Evolutionary conservation across 2,329 filamentous ascomycete species (phyloP).

Genomic region (Penicillium fuscoglaucum): DNA sequence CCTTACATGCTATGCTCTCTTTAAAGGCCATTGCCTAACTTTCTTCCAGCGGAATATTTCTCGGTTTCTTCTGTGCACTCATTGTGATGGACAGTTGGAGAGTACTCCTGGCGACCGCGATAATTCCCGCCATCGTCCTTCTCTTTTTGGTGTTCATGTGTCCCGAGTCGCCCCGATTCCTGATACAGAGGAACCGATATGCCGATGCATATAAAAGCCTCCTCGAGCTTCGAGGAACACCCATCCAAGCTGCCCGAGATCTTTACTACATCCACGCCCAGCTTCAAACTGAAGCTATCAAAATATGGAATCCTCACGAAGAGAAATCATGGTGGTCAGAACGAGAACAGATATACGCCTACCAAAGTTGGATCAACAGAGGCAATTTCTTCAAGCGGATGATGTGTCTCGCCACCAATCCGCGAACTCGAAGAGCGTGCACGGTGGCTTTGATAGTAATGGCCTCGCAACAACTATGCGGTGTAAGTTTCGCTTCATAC

Average conservation of each 20-base stretch:
- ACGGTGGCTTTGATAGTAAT: not conserved
- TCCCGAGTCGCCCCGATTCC: conserved; percentile 19
- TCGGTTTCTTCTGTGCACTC: not conserved
- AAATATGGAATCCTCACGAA: not conserved
- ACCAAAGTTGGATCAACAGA: not conserved
- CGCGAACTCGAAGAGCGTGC: not conserved
- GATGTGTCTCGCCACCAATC: not conserved
- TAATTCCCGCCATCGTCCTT: not conserved
- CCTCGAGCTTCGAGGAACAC: not conserved
- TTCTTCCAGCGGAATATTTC: not conserved
- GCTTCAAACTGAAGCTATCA: not conserved
- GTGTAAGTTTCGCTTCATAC: not conserved
- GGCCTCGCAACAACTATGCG: conserved; percentile 1
- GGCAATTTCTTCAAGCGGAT: not conserved
- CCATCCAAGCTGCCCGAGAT: conserved; percentile 1
- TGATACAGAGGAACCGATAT: conserved; percentile 10
- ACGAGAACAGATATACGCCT: not conserved
- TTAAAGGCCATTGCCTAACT: not conserved
- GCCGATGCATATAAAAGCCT: not conserved
- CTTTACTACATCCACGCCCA: conserved; percentile 37
- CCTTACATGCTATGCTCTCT: not conserved
- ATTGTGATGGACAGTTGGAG: not conserved
- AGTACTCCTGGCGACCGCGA: not conserved
- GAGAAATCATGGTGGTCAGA: not conserved
- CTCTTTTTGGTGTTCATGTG: conserved; percentile 2